phyloP scores from a whole-genome alignment of 2,329 filamentous ascomycete genomes.

The Calonectria hongkongensis region DNA sequence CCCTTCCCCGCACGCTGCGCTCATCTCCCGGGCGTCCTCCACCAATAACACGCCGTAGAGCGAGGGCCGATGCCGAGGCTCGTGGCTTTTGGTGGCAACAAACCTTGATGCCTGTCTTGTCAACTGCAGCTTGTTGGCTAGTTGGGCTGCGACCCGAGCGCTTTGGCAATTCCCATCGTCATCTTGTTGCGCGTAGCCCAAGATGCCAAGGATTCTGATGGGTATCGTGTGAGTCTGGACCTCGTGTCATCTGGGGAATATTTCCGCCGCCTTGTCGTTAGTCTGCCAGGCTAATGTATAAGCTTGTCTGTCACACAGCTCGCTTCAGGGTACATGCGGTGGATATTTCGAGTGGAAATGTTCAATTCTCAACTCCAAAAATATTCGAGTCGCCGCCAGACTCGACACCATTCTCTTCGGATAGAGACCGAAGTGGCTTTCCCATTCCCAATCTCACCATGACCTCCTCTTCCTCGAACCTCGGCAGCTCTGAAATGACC shows the following conservation, averaged over 20 bases:
- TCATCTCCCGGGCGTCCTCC: conserved; percentile 36
- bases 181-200: conserved; percentile 4
- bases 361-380: conserved; percentile 36
- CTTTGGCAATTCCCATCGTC: conserved; percentile 30
- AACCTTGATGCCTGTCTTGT: conserved; percentile 17
- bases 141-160: conserved; percentile 27
- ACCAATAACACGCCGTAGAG: conserved; percentile 39
- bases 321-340: neutral
- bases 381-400: neutral
- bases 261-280: neutral
- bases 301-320: neutral
- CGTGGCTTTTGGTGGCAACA: conserved; percentile 23
- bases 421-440: conserved; percentile 46
- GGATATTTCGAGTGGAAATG: conserved; percentile 11
- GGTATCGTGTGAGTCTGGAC: neutral
- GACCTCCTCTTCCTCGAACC: conserved; percentile 35
- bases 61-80: conserved; percentile 39
- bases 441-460: conserved; percentile 28
- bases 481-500: conserved; percentile 44
- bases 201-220: conserved; percentile 17
- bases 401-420: conserved; percentile 39
- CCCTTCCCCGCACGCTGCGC: conserved; percentile 36
- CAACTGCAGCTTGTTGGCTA: neutral
- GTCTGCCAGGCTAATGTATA: conserved; percentile 2
- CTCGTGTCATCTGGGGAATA: conserved; percentile 14